phyloP scores from a whole-genome alignment of 257 asterid species.

The Striga asiatica region DNA sequence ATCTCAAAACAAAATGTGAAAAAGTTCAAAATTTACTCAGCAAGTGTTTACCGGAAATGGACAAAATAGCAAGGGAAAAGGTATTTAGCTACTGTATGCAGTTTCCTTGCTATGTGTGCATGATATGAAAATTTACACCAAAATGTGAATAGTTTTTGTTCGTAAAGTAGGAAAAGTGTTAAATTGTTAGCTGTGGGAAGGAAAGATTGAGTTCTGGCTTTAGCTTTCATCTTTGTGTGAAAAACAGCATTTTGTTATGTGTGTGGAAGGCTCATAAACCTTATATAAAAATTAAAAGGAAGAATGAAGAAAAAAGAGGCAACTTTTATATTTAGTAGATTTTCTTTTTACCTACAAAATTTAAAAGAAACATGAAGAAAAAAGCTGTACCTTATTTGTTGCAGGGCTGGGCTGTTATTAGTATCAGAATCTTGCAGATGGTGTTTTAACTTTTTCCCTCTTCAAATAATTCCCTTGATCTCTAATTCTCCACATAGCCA shows the following conservation, averaged over 20 bases:
- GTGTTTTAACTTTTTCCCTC: conserved; percentile 33
- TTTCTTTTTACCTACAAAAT: too few species aligned
- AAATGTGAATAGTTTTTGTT: conserved; percentile 7
- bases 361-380: too few species aligned
- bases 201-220: conserved; percentile 24
- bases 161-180: conserved; percentile 26
- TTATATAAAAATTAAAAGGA: too few species aligned
- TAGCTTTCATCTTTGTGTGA: conserved; percentile 17
- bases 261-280: too few species aligned
- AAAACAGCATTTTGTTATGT: neutral
- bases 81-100: neutral
- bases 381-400: conserved; percentile 15
- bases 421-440: conserved; percentile 31
- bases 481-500: too few species aligned
- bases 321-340: too few species aligned
- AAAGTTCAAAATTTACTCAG: too few species aligned
- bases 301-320: neutral
- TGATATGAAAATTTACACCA: conserved; percentile 16
- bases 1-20: too few species aligned
- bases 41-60: neutral
- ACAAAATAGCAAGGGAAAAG: neutral
- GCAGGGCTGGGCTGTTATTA: conserved; percentile 13
- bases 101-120: conserved; percentile 16
- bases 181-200: conserved; percentile 35
- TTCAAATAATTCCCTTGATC: conserved; percentile 45